Evolutionary conservation across 257 asterid species (phyloP), one percentile per base, ranked within the genome.

Genomic region (Ligustrum vulgare): DNA sequence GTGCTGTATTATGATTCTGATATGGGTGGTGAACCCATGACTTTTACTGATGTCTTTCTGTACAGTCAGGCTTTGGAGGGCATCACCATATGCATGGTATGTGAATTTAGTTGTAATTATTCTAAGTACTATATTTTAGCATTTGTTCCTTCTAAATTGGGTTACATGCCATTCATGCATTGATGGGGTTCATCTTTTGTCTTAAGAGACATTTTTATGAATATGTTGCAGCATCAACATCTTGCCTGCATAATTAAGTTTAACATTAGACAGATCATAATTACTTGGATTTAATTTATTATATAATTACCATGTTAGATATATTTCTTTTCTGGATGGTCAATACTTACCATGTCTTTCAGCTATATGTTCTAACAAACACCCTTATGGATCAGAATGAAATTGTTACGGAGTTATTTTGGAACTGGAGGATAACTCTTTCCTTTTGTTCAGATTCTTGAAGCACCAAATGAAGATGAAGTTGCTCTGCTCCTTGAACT

Each of bases 51-150:
- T 70, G 95, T 86, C 74, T 94, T 92, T 86, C 97, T 94, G 56
- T 86, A 87, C 83, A 94, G 98, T 80, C 98, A 92, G 86, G 95
- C 98, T 78, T 87, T 94, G 93, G 99, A 94, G 85, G 99, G 99
- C 78, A 88, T 95, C 84, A 74, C 96, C 75, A 89, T 95, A 78
- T 88, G 83, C 74, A 93, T 92, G 99, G 99, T 95, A 90, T 31
- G 94, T 70, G 33, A 37, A 67, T 67, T 18, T 64, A 64, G 25
- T 64, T 69, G 47, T 69, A 54, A 49, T 12, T 39, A 23, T 51
- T 60, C 8, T 25, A n/a, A 63, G 35, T 31, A 18, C 74, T 70
- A 56, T 18, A 70, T 76, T 35, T 66, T 23, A 37, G 18, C 74
- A 67, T n/a, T 13, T 60, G 18, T 60, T 22, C 16, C 67, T 47